Conservation (phyloP, 805 yeast genomes). For the Saccharomycopsis malanga region DNA sequence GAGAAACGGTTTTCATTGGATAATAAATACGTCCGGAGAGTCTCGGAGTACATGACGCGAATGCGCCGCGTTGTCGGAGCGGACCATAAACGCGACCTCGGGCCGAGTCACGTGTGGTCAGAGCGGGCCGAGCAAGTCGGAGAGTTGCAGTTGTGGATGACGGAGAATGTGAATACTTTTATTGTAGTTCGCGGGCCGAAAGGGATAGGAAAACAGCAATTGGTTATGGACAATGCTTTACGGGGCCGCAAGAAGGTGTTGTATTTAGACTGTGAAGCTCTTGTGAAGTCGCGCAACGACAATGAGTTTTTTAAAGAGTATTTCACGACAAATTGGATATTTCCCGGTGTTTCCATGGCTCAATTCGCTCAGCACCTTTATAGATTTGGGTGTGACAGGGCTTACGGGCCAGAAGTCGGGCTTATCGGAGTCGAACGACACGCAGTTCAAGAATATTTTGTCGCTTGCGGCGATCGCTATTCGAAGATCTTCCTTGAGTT, state of each 20-base stretch:
- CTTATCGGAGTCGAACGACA: conserved; percentile 71
- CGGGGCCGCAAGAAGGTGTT: conserved; percentile 54
- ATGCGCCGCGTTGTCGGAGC: conserved; percentile 32
- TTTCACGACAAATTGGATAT: conserved; percentile 79
- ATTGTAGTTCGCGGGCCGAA: conserved; percentile 87
- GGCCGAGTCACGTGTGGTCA: conserved; percentile 45
- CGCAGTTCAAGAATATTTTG: conserved; percentile 75
- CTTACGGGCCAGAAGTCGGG: conserved; percentile 93
- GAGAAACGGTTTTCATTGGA: conserved; percentile 48
- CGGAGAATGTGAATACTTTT: conserved; percentile 85
- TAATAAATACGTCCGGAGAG: conserved; percentile 31
- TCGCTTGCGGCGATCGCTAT: conserved; percentile 66
- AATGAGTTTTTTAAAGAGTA: conserved; percentile 54
- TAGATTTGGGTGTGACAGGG: conserved; percentile 84
- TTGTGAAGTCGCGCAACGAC: conserved; percentile 71
- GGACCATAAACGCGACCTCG: conserved; percentile 23
- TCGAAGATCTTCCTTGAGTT: conserved; percentile 50
- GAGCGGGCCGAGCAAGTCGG: conserved; percentile 64
- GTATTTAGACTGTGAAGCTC: conserved; percentile 69
- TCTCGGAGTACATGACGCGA: conserved; percentile 27
- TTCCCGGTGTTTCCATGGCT: conserved; percentile 94
- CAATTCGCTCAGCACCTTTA: conserved; percentile 65
- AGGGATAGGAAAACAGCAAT: conserved; percentile 87
- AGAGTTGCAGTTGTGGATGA: conserved; percentile 69
- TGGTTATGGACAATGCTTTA: conserved; percentile 64